Evolutionary conservation across 2,329 filamentous ascomycete species (phyloP), one percentile per base, ranked within the genome.

Genomic region (Ophiostoma sp.): DNA sequence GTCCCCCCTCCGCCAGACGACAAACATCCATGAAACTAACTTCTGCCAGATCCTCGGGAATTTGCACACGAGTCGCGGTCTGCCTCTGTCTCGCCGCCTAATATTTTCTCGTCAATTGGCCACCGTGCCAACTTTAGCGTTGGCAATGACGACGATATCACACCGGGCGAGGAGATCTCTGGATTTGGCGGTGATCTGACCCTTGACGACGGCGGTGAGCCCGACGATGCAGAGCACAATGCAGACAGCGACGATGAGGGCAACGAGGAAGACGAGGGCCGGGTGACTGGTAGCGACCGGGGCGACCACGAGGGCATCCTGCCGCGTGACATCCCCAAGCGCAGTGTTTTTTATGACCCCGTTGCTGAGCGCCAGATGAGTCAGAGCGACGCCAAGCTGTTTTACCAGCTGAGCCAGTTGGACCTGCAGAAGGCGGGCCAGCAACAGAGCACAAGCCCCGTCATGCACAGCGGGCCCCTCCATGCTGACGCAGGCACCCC

Each of bases 351-450:
- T 76, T 97, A 96, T 79, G 93, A 97, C 78, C 92, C 94, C 75
- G 89, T 94, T 66, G 91, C 92, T 67, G 95, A 99, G 79, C 96
- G 95, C 75, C 91, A 94, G 75, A 90, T 97, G 87, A 96, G 90
- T 75, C 93, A 97, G 77, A 89, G 91, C 40, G 95, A 99, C 77
- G 92, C 94, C 70, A 98, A 97, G 78, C 85, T 97, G 71, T 96
- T 98, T 80, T 99, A 97, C 78, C 94, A 97, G 79, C 85, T 91
- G 72, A 93, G 92, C 78, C 91, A 93, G 77, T 81, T 88, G 69
- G 89, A 89, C 71, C 76, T 77, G 68, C 75, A 75, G 72, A 82
- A 77, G 73, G 73, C 72, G 65, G 75, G 52, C 40, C 69, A 75
- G 64, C 73, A 75, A 63, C 73, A 68, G 42, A 69, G 79, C 27